These are phyloP conservation scores for Aspergillus sclerotioniger DNA, from an alignment of 495 filamentous ascomycete species.

Conservation along the genomic window DNA sequence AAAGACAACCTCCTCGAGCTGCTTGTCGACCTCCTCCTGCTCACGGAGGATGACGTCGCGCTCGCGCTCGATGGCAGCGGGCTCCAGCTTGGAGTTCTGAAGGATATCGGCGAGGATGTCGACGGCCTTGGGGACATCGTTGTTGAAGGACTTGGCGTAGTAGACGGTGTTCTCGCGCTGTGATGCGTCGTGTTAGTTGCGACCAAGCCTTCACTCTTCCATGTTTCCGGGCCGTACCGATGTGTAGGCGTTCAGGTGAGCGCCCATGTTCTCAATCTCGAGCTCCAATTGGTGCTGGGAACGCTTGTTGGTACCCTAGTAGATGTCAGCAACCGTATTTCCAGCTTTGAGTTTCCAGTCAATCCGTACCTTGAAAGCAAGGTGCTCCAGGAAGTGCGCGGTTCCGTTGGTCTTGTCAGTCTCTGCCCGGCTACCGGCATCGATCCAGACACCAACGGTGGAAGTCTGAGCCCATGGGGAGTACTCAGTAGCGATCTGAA, in stretches of 20 bases:
- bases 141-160: conserved; percentile 98
- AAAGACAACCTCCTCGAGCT: conserved; percentile 98
- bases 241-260: conserved; percentile 98
- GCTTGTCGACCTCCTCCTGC: conserved; percentile 99
- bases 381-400: conserved; percentile 98
- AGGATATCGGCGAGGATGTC: conserved; percentile 99
- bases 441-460: conserved; percentile 98
- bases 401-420: conserved; percentile 98
- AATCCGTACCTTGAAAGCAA: conserved; percentile 88
- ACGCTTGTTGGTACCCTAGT: conserved; percentile 83
- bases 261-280: conserved; percentile 99
- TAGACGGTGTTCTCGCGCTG: conserved; percentile 99
- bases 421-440: conserved; percentile 96
- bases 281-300: conserved; percentile 96
- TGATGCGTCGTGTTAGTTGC: conserved; percentile 32
- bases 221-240: conserved; percentile 66
- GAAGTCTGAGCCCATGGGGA: conserved; percentile 98
- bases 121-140: conserved; percentile 90
- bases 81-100: conserved; percentile 96
- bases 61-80: conserved; percentile 89
- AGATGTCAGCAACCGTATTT: conserved; percentile 11
- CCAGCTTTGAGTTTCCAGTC: conserved; percentile 15
- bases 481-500: conserved; percentile 93
- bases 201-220: conserved; percentile 5
- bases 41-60: conserved; percentile 97